Evolutionary conservation across 257 asterid species (phyloP), one percentile per base, ranked within the genome.

Genomic region (Primulina eburnea): DNA sequence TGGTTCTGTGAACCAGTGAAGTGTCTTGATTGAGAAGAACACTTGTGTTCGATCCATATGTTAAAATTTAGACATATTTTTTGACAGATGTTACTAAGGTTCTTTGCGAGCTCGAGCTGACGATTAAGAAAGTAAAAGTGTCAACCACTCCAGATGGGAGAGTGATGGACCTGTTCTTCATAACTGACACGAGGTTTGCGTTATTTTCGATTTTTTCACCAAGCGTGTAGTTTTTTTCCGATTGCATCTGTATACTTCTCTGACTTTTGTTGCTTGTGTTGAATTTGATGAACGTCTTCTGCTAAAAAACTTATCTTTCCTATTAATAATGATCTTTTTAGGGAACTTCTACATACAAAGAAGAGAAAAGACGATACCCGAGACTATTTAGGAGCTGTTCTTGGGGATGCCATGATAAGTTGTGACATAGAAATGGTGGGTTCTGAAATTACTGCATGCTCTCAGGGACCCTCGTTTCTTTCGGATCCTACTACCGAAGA

Each of bases 101-200:
- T 77, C 96, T 91, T 52, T 85, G 82, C 21, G 89, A 89, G 78
- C 92, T 89, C 33, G 97, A 91, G 86, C 89, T 91, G 55, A 77
- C 82, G 4, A 91, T 91, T 59, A 76, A 84, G 90, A 82, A 79
- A 82, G 97, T 91, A 53, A 91, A 91, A 77, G 87, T 89, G 20
- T 89, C 96, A n/a, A 91, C 96, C 35, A 91, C 97, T 21, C 97
- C 97, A 26, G 97, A 91, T 33, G 96, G 95, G 76, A 91, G 79
- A 85, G 96, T 87, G 66, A 80, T 91, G 88, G 95, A 89, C 35
- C 88, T 91, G 78, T 89, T 91, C 88, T 91, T 87, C 86, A 81
- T 91, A 69, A 89, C 95, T 0, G 97, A 90, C 74, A 79, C 85
- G 56, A 91, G 97, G 97, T 90, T 72, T 43, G 24, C 76, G 50